Base-by-base conservation (phyloP, 768 basidiomycete species). In the Xanthoconium purpureum region DNA sequence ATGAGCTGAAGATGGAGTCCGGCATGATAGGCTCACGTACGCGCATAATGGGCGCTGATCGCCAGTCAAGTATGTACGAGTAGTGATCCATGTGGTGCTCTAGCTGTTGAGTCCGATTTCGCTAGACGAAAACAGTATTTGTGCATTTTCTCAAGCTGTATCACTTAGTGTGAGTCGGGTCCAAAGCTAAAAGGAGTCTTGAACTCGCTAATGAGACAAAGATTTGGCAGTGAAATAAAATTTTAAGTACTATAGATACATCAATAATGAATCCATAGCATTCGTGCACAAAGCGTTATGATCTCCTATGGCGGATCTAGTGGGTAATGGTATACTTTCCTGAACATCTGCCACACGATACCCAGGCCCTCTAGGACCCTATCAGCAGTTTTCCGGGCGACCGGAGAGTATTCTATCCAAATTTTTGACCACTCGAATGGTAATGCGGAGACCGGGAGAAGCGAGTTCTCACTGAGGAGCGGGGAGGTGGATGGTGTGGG, bases 251-350 rank as follows among this genome's bases (percentile, higher is more conserved):
- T 20, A 46, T 32, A 32, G 44, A 66, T 61, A 63, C 59, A 66
- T 29, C 38, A 37, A 46, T 28, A 47, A 47, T 12, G 17, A 44
- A 39, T 49, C 46, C 29, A 55, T 36, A 60, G 39, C 42, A 57
- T 38, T 57, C 52, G 52, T 55, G 59, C 49, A 60, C 38, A 17
- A 35, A 9, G 20, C 28, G 18, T 50, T 2, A 28, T 15, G 15
- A 47, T 36, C 36, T 10, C n/a, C 68, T 62, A 65, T 15, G 71
- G 73, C 24, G 71, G 71, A 55, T 73, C 73, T 14, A 72, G 62
- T 36, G 71, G 71, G 54, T 72, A 72, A 57, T 72, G 71, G 37
- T 72, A 72, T 32, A 46, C 68, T 59, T 60, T 73, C 56, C 69
- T 63, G 33, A 67, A 61, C 35, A 66, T 48, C 43, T 72, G 56